These are phyloP conservation scores for Platanthera zijinensis DNA, from an alignment of 106 monocot genomes.

Conservation along the genomic window DNA sequence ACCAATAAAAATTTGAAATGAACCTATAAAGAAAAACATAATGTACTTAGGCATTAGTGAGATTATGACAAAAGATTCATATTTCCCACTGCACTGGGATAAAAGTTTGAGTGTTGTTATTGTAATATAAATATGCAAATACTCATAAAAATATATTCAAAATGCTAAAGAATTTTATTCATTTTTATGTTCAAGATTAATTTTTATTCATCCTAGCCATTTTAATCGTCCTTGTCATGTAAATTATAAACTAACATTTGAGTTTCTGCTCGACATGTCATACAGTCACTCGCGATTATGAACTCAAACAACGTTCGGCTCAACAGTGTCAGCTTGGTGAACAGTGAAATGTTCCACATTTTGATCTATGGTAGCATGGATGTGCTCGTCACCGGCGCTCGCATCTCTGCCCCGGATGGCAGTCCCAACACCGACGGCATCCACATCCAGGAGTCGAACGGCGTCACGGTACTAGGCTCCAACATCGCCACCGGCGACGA, in stretches of 20 bases:
- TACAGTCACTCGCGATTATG: background rate
- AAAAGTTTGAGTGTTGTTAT: too few species aligned
- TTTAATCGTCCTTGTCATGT: too few species aligned
- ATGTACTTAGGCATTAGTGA: too few species aligned
- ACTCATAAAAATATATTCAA: too few species aligned
- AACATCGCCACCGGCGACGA: slow-evolving; percentile 5
- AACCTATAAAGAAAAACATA: too few species aligned
- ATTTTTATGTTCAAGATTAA: background rate
- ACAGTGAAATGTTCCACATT: slow-evolving; percentile 9
- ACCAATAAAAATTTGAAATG: too few species aligned
- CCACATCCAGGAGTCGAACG: slow-evolving; percentile 1
- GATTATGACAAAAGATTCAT: too few species aligned
- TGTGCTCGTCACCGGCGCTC: background rate
- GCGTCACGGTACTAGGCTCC: background rate
- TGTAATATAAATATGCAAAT: too few species aligned
- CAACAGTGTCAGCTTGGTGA: background rate
- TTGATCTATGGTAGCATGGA: background rate
- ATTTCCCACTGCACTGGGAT: too few species aligned
- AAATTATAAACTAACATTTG: background rate
- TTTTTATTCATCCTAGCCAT: background rate
- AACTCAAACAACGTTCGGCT: background rate
- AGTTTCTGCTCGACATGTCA: background rate
- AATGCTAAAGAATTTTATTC: too few species aligned
- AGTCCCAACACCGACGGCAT: slow-evolving; percentile 14
- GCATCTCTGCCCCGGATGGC: background rate